phyloP scores from a whole-genome alignment of 805 yeast species.

The Metschnikowia corniflorae region DNA sequence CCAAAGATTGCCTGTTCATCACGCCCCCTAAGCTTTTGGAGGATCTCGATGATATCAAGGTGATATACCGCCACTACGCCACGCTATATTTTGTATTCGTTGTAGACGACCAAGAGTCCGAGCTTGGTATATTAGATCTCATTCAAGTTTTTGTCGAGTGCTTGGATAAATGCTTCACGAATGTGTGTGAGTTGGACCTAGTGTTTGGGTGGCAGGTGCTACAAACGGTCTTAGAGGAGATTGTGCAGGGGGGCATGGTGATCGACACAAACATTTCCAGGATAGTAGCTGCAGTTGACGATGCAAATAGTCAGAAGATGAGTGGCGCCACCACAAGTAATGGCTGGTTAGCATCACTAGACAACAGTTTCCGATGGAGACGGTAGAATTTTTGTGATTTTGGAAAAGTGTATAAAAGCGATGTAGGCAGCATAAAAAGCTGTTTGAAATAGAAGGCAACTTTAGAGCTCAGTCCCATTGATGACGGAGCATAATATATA shows the following conservation, averaged over 20 bases:
- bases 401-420: no score
- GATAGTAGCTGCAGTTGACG: conserved; percentile 82
- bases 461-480: no score
- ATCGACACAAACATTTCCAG: conserved; percentile 82
- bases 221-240: conserved; percentile 86
- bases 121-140: conserved; percentile 86
- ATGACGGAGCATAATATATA: no score
- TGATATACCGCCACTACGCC: conserved; percentile 91
- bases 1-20: conserved; percentile 80
- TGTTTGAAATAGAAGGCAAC: no score
- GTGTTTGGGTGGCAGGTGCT: conserved; percentile 99
- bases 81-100: conserved; percentile 93
- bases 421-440: no score
- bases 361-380: conserved; percentile 17
- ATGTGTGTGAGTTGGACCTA: conserved; percentile 91
- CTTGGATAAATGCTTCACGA: conserved; percentile 85
- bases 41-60: conserved; percentile 71
- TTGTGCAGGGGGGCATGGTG: conserved; percentile 97
- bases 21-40: conserved; percentile 82
- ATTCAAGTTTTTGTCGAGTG: conserved; percentile 97
- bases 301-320: conserved; percentile 52
- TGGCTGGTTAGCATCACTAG: conserved; percentile 28
- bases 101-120: conserved; percentile 94
- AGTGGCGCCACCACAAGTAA: conserved; percentile 17
- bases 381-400: no score